Base-by-base conservation (phyloP, 176 grass and related monocot genomes). In the Dactylis glomerata region DNA sequence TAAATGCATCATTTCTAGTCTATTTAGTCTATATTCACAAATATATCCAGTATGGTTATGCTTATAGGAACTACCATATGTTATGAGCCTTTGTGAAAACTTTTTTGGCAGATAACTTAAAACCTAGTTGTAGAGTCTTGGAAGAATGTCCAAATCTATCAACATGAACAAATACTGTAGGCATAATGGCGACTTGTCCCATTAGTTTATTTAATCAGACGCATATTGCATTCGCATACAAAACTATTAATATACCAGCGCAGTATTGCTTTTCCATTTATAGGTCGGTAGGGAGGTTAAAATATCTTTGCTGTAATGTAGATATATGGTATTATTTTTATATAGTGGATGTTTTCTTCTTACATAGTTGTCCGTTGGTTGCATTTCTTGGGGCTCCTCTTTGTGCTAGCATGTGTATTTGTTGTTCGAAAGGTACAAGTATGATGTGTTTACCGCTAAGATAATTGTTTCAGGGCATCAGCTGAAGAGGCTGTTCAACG, bases 401-500 rank as follows among this genome's bases (percentile, higher is more conserved):
- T 58, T 80, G 63, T 67, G n/a, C 4, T 47, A 58, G 47, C 22
- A 82, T 70, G 49, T 31, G 41, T 24, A 27, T 54, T 27, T 83
- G 61, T 61, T 69, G 41, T 81, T 78, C 52, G 31, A 45, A 23
- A 73, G 26, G 80, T 76, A 27, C 45, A 71, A 79, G 70, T 49
- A 24, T 11, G 23, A 26, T 36, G 15, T 54, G 68, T 72, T 83
- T 40, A 81, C 40, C 32, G 65, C 49, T 36, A 49, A 34, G 2
- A 50, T 81, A 30, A 81, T 64, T 46, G 16, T 78, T 87, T 75
- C 83, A 99, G 97, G 86, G 55, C 89, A 88, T 90, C 87, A 81
- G 97, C 97, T 85, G 97, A 99, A 85, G 97, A 99, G 76, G 97
- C 97, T 68, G 89, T 94, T 56, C 93, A 96, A 82, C 94, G 93